These are phyloP conservation scores for Populus hybrid DNA, from an alignment of 441 rosid genomes.

Conservation along the genomic window DNA sequence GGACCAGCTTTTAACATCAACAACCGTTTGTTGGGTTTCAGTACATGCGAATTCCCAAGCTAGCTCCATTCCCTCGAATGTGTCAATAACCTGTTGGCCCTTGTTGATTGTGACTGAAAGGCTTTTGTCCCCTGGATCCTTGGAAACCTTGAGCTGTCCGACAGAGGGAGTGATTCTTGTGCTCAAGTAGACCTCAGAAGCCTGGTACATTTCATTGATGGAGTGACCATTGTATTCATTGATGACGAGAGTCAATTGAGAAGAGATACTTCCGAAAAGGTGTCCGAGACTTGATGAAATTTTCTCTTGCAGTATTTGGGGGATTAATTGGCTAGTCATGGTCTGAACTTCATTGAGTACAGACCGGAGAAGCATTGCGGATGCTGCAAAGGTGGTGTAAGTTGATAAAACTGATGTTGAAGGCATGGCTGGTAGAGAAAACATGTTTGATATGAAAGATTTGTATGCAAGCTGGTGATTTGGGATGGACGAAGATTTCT, in stretches of 20 bases:
- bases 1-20: neutral
- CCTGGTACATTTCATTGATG: constrained; percentile 26
- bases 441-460: constrained; percentile 4
- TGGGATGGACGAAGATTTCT: neutral
- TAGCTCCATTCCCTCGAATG: constrained; percentile 22
- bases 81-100: constrained; percentile 26
- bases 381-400: constrained; percentile 25
- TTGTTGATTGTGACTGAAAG: constrained; percentile 13
- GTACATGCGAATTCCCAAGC: constrained; percentile 22
- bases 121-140: constrained; percentile 17
- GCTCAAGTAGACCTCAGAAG: constrained; percentile 25
- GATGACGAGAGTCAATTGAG: constrained; percentile 23
- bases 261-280: constrained; percentile 10
- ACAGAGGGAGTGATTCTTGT: constrained; percentile 21
- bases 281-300: neutral
- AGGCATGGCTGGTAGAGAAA: constrained; percentile 15
- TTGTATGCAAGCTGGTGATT: neutral
- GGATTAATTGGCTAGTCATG: constrained; percentile 14
- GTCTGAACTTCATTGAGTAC: constrained; percentile 14
- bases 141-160: constrained; percentile 22
- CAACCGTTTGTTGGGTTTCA: constrained; percentile 9
- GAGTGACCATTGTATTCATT: constrained; percentile 18
- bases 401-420: constrained; percentile 22
- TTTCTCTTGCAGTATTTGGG: constrained; percentile 10
- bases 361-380: constrained; percentile 25